Evolutionary conservation across 345 rosid species (phyloP), one percentile per base, ranked within the genome.

Genomic region (Cardamine occulta): DNA sequence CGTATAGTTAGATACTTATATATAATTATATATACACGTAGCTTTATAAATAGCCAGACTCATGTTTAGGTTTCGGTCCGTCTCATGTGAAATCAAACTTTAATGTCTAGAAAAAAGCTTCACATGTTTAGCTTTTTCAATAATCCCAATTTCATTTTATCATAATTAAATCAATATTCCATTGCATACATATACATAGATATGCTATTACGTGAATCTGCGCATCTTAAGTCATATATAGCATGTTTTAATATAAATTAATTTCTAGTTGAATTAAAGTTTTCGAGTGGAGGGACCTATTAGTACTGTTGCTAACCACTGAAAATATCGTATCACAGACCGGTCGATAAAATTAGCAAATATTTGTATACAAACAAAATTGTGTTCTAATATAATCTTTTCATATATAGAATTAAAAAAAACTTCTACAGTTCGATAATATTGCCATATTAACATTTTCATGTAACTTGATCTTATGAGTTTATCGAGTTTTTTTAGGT

Each of bases 11-110:
- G 8, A 40, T 58, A 70, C n/a, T 59, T 19, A 23, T 24, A n/a
- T 24, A 49, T n/a, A n/a, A n/a, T n/a, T n/a, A n/a, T 21, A 26
- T 21, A 21, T 1, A 67, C 39, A 31, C 12, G 29, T 29, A 40
- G 24, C 80, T 76, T 62, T 69, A 39, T 34, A 35, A 12, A 18
- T 35, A 35, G 61, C 64, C 59, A 69, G 49, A 34, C 24, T 53
- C 47, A 55, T 76, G 42, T 70, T 58, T 23, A 34, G 70, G 80
- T 72, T 21, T 56, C 39, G 79, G 76, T 63, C 7, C 32, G 32
- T 31, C 35, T 45, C 67, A 77, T 77, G 77, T 78, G 81, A 78
- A 78, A 45, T 71, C 76, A 64, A 64, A 63, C 72, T 77, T 77
- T 70, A 71, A 12, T 63, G 45, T 45, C 66, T 31, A 34, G 62